Percentiles rank a stretch among this genome's conserved stretches.
Conservation (phyloP, 192 early-diverging fungal genomes). For the Obelidium mucronatum region DNA sequence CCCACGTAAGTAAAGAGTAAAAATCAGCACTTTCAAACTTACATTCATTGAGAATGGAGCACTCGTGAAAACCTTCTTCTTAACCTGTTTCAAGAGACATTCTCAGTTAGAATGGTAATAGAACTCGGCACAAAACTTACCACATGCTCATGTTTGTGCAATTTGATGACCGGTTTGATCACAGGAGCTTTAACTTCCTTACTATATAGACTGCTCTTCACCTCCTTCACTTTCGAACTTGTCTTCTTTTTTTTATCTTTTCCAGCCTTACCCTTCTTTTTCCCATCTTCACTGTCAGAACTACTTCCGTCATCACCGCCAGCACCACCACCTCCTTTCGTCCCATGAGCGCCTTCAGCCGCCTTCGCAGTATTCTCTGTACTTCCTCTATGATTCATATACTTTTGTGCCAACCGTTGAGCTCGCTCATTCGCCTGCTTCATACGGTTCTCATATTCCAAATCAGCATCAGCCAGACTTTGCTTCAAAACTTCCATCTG, state of each 20-base stretch:
- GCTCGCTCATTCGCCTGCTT: constrained; percentile 46
- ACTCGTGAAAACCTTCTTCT: constrained; percentile 47
- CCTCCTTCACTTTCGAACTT: constrained; percentile 22
- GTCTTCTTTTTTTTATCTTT: constrained; percentile 15
- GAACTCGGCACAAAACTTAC: constrained; percentile 11
- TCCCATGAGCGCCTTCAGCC: constrained; percentile 9
- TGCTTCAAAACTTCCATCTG: constrained; percentile 46
- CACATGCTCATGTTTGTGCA: constrained; percentile 30
- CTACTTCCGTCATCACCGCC: not conserved
- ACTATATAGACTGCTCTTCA: not conserved
- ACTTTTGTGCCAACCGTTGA: constrained; percentile 55
- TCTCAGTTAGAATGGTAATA: not conserved
- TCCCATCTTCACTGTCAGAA: constrained; percentile 19
- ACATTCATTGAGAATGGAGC: constrained; percentile 57
- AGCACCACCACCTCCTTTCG: not conserved
- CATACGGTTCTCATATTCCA: constrained; percentile 42
- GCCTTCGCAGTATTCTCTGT: constrained; percentile 52
- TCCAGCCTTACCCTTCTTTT: constrained; percentile 41
- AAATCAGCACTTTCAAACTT: constrained; percentile 44
- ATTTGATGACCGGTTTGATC: constrained; percentile 16
- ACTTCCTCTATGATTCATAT: constrained; percentile 40
- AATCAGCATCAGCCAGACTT: constrained; percentile 33
- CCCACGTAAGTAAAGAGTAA: not conserved
- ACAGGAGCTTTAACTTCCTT: not conserved
- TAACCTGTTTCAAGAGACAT: constrained; percentile 32